phyloP scores from a whole-genome alignment of 2,329 filamentous ascomycete species.

The Talaromyces sp. region DNA sequence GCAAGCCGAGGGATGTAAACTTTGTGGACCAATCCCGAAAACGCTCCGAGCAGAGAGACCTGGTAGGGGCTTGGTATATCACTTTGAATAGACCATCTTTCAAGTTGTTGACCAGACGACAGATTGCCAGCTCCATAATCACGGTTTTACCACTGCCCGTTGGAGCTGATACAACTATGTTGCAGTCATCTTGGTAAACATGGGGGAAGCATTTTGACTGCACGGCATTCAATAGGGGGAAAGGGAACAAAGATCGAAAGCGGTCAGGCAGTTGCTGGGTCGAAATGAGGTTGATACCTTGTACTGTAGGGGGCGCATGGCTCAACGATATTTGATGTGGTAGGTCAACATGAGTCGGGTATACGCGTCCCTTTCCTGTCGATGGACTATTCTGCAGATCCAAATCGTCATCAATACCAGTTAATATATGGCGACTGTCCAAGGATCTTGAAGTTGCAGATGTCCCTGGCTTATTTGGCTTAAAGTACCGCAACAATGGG shows the following conservation, averaged over 20 bases:
- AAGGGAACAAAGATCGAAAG: slow-evolving; percentile 66
- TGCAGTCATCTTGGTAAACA: slow-evolving; percentile 65
- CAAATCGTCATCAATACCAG: background rate
- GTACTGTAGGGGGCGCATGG: slow-evolving; percentile 43
- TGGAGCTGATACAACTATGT: slow-evolving; percentile 74
- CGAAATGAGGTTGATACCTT: slow-evolving; percentile 59
- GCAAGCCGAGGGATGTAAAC: slow-evolving; percentile 62
- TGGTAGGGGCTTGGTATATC: slow-evolving; percentile 80
- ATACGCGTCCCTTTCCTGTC: background rate
- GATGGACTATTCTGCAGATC: background rate
- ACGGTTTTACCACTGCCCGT: slow-evolving; percentile 84
- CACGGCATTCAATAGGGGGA: slow-evolving; percentile 72
- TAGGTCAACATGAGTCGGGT: background rate
- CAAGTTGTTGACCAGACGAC: slow-evolving; percentile 58
- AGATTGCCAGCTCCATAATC: slow-evolving; percentile 77
- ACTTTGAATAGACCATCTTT: slow-evolving; percentile 66
- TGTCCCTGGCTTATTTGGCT: slow-evolving; percentile 9
- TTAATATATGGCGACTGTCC: slow-evolving; percentile 9
- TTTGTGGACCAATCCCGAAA: slow-evolving; percentile 73
- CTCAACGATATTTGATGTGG: slow-evolving; percentile 21
- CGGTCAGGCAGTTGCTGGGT: slow-evolving; percentile 62
- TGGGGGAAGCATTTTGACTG: slow-evolving; percentile 73
- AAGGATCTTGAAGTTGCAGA: background rate
- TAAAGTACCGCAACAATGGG: slow-evolving; percentile 25
- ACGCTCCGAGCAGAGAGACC: slow-evolving; percentile 74